phyloP scores from a whole-genome alignment of 208 protist species.

The Vickermania spadyakhi region DNA sequence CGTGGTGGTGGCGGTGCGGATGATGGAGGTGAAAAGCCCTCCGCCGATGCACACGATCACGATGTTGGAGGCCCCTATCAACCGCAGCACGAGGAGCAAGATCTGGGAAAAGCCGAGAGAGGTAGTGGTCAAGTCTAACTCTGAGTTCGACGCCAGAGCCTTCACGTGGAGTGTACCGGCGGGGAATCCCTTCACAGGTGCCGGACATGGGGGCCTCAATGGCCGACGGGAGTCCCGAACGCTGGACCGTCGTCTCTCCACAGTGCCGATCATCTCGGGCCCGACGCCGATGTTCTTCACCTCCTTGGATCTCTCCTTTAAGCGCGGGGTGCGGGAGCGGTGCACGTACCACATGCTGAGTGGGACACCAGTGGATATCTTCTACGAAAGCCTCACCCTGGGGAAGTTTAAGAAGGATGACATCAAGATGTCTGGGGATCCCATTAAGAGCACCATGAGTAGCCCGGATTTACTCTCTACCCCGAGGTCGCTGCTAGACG shows the following conservation, averaged over 20 bases:
- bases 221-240: not conserved
- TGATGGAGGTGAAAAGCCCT: constrained; percentile 7
- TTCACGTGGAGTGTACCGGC: not conserved
- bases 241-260: not conserved
- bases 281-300: not conserved
- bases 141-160: not conserved
- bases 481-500: not conserved
- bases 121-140: not conserved
- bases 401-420: not conserved
- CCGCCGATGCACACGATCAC: not conserved
- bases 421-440: not conserved
- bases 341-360: not conserved
- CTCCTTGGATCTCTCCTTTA: not conserved
- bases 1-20: constrained; percentile 31
- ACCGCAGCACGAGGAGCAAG: not conserved
- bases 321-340: not conserved
- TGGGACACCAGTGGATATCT: not conserved
- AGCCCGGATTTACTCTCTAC: not conserved
- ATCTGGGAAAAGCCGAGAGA: not conserved
- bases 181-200: not conserved
- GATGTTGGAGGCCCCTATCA: not conserved
- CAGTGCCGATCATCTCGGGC: not conserved
- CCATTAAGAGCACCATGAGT: not conserved
- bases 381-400: not conserved
- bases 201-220: not conserved